Conservation (phyloP, 306 rosid species). For the Gleditsia sinensis region DNA sequence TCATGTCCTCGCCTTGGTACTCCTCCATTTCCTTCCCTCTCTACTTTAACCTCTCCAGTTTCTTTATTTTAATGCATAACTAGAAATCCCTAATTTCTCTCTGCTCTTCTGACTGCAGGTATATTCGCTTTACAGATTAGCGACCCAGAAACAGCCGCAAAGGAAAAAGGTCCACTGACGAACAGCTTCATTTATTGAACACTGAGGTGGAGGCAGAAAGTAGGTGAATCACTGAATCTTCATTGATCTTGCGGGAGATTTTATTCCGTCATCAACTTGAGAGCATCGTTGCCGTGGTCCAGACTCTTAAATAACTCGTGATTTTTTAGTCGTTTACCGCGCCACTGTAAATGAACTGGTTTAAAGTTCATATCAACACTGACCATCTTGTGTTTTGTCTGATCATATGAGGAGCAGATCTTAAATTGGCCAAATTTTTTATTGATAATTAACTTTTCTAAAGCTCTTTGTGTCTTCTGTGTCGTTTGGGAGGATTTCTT, state of each 20-base stretch:
- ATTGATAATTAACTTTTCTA: neutral
- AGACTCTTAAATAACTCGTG: neutral
- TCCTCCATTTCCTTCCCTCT: neutral
- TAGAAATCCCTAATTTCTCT: neutral
- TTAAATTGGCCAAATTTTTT: neutral
- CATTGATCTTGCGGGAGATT: slow-evolving; percentile 20
- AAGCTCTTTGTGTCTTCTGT: neutral
- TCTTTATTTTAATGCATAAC: neutral
- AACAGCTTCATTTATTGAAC: slow-evolving; percentile 13
- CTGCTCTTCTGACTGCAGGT: slow-evolving; percentile 43
- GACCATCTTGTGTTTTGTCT: neutral
- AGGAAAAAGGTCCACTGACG: slow-evolving; percentile 66
- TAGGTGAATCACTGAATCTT: too few relatives aligned
- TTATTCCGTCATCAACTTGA: neutral
- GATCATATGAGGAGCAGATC: slow-evolving; percentile 6
- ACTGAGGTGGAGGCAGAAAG: slow-evolving; percentile 44
- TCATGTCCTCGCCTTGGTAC: slow-evolving; percentile 87
- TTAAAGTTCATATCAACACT: neutral
- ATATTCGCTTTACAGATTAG: slow-evolving; percentile 62
- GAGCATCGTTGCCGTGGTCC: neutral
- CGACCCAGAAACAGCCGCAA: slow-evolving; percentile 38
- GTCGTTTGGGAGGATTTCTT: neutral
- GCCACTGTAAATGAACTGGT: slow-evolving; percentile 20
- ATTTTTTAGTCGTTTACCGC: neutral
- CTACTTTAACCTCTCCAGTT: too few relatives aligned